A percentile compares a stretch with the other conserved stretches of the same genome.
phyloP scores from a whole-genome alignment of 2,329 filamentous ascomycete species.

The Aspergillus sp. region DNA sequence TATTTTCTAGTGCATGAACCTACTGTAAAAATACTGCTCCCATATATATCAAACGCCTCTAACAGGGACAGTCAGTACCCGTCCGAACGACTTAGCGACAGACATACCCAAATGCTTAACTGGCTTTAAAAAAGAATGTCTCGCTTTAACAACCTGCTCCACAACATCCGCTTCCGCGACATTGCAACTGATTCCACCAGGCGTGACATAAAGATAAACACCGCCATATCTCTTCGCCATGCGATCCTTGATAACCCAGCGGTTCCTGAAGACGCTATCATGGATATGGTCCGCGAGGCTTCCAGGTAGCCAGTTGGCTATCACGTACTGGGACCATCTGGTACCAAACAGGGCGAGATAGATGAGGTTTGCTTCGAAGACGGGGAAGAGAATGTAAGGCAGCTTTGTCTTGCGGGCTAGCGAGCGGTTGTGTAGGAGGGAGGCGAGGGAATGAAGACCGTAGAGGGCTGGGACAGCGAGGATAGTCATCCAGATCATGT shows the following conservation, averaged over 20 bases:
- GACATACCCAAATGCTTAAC: constrained; percentile 15
- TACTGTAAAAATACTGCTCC: constrained; percentile 34
- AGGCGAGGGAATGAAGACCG: not conserved
- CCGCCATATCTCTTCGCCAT: constrained; percentile 12
- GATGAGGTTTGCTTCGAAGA: not conserved
- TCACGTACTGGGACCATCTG: not conserved
- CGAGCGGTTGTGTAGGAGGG: not conserved
- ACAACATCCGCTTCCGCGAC: constrained; percentile 20
- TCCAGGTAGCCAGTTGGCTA: not conserved
- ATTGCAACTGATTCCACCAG: constrained; percentile 9
- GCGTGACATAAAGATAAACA: constrained; percentile 16
- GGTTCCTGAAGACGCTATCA: not conserved
- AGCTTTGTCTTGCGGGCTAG: not conserved
- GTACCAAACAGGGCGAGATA: not conserved
- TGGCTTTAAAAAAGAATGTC: constrained; percentile 18
- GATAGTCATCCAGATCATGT: too few species aligned
- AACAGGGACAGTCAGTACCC: not conserved
- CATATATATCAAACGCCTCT: constrained; percentile 30
- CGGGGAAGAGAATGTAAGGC: not conserved
- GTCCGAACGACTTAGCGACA: not conserved
- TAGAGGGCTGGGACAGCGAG: not conserved
- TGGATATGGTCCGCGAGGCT: not conserved
- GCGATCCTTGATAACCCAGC: constrained; percentile 19
- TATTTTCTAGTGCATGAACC: not conserved
- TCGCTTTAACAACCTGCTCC: constrained; percentile 15